Evolutionary conservation across 306 rosid genomes (phyloP).

Genomic region (Trifolium fragiferum): DNA sequence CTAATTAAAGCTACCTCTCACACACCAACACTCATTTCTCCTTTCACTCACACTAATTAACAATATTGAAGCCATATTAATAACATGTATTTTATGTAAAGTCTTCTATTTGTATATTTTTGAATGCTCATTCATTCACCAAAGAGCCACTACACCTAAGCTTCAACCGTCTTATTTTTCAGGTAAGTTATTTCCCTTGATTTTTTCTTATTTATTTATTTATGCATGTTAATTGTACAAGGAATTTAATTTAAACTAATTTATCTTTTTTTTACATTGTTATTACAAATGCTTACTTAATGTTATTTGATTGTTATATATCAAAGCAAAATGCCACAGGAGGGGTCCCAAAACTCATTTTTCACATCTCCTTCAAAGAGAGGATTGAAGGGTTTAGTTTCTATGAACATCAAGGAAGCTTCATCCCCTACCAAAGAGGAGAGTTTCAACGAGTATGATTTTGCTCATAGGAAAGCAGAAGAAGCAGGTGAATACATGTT

Average conservation of each 20-base stretch:
- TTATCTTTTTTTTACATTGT: not conserved
- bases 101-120: constrained; percentile 40
- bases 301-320: not conserved
- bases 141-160: constrained; percentile 38
- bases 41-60: constrained; percentile 20
- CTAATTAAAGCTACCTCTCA: not conserved
- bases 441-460: constrained; percentile 76
- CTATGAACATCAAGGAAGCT: constrained; percentile 52
- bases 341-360: constrained; percentile 49
- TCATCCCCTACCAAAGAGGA: constrained; percentile 58
- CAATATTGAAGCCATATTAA: constrained; percentile 15
- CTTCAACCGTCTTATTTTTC: constrained; percentile 24
- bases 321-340: constrained; percentile 73
- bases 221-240: not conserved
- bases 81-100: constrained; percentile 53
- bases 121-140: constrained; percentile 54
- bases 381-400: constrained; percentile 73
- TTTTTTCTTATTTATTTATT: constrained; percentile 5
- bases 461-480: constrained; percentile 96
- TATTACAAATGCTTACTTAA: not conserved
- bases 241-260: not conserved
- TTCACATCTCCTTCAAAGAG: constrained; percentile 84
- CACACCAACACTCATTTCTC: not conserved
- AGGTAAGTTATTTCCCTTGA: not conserved
- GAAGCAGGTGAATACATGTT: constrained; percentile 75